A percentile compares a stretch with the other conserved stretches of the same genome.
Conservation (phyloP, 306 rosid genomes). For the Rubus parviflorus region DNA sequence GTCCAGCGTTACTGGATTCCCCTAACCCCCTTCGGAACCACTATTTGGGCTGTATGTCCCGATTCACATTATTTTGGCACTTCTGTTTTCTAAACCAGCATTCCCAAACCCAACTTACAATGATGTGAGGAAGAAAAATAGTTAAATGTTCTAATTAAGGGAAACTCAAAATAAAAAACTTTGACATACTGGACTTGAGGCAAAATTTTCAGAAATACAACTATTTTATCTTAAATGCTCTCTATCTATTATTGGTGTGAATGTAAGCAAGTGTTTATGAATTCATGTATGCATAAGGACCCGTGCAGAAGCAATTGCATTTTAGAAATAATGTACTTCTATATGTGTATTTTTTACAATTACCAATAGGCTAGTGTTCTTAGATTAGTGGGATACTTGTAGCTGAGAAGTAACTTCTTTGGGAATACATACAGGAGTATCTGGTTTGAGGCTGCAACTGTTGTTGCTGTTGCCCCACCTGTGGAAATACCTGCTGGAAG, state of each 20-base stretch:
- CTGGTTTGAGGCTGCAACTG: conserved; percentile 99
- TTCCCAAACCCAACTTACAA: neutral
- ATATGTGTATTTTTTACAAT: neutral
- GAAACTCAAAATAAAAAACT: neutral
- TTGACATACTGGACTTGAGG: neutral
- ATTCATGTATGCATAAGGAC: neutral
- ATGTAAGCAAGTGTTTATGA: neutral
- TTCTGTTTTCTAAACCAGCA: neutral
- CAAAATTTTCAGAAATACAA: neutral
- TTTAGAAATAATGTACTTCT: conserved; percentile 1
- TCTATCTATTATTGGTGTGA: neutral
- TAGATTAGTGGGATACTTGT: conserved; percentile 17
- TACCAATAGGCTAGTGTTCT: neutral
- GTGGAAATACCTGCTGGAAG: conserved; percentile 93
- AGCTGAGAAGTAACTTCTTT: conserved; percentile 27
- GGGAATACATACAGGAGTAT: conserved; percentile 67
- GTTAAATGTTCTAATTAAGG: neutral
- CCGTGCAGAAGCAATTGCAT: neutral
- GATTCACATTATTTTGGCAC: neutral
- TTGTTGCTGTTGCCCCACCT: conserved; percentile 96
- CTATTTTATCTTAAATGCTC: neutral
- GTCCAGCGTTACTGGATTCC: neutral
- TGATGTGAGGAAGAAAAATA: neutral
- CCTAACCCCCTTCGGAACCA: neutral
- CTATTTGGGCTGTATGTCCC: neutral